These are phyloP conservation scores for Arbutus unedo DNA, from an alignment of 148 eudicot species.

Conservation along the genomic window DNA sequence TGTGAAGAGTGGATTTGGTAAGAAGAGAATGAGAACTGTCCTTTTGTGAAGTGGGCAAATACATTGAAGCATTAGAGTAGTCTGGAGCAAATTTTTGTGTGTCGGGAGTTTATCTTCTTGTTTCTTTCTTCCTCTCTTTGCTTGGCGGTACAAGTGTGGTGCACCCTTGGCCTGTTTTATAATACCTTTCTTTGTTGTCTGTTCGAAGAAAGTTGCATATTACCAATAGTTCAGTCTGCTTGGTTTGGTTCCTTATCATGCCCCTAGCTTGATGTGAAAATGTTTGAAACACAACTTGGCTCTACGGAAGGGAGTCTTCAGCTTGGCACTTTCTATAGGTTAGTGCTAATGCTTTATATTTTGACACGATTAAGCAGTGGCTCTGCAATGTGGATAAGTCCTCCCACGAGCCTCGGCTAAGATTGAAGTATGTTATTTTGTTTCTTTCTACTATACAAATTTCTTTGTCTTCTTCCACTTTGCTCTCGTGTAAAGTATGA, in stretches of 20 bases:
- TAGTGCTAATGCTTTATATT: constrained; percentile 19
- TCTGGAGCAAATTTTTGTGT: not conserved
- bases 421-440: constrained; percentile 64
- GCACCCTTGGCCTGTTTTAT: not conserved
- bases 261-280: not conserved
- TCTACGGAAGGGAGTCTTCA: not conserved
- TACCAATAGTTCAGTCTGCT: not conserved
- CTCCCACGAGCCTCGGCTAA: constrained; percentile 85
- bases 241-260: not conserved
- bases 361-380: constrained; percentile 58
- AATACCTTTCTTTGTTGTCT: not conserved
- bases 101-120: not conserved
- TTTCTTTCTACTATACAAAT: constrained; percentile 1
- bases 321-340: not conserved
- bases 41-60: not conserved
- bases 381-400: constrained; percentile 97
- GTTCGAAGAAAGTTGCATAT: not conserved
- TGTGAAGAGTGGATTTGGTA: too few relatives aligned
- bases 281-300: not conserved
- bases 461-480: not conserved
- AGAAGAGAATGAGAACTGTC: not conserved
- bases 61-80: not conserved
- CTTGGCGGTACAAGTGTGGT: not conserved
- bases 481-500: not conserved
- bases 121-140: not conserved